Conservation (phyloP, 108 stramenopile genomes). For the Discostella pseudostelligera region DNA sequence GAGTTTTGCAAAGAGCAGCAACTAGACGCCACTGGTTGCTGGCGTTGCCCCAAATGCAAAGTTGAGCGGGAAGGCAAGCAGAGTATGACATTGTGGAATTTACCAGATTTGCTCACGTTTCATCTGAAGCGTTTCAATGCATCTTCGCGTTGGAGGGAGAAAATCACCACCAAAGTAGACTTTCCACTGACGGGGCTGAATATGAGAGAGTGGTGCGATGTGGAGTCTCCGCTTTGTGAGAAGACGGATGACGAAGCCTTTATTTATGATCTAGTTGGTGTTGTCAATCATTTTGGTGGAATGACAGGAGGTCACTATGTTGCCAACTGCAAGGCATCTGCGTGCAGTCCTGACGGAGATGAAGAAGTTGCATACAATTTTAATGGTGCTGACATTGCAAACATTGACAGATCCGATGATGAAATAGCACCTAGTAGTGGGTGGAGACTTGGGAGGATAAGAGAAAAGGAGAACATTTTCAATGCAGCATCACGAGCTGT, state of each 20-base stretch:
- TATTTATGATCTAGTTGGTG: conserved; percentile 90
- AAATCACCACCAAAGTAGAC: conserved; percentile 90
- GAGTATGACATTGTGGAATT: conserved; percentile 84
- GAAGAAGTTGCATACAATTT: conserved; percentile 86
- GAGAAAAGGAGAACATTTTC: conserved; percentile 62
- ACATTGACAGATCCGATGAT: conserved; percentile 38
- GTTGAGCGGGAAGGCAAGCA: conserved; percentile 83
- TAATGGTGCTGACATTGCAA: conserved; percentile 54
- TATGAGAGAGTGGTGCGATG: conserved; percentile 80
- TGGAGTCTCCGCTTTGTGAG: conserved; percentile 56
- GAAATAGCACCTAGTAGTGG: conserved; percentile 50
- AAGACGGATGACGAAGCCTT: conserved; percentile 44
- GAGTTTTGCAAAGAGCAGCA: conserved; percentile 88
- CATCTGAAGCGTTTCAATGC: conserved; percentile 95
- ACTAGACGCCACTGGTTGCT: conserved; percentile 66
- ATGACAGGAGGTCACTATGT: conserved; percentile 97
- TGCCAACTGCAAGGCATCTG: conserved; percentile 86
- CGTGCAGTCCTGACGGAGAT: conserved; percentile 78
- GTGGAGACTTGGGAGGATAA: conserved; percentile 69
- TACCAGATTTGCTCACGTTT: conserved; percentile 91
- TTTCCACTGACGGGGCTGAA: conserved; percentile 92
- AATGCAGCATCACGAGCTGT: conserved; percentile 57
- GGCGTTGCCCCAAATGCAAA: conserved; percentile 86
- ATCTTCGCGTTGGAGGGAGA: conserved; percentile 89
- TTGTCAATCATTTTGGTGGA: conserved; percentile 95